phyloP scores from a whole-genome alignment of 2,329 filamentous ascomycete species.

The Sporothrix brasiliensis region DNA sequence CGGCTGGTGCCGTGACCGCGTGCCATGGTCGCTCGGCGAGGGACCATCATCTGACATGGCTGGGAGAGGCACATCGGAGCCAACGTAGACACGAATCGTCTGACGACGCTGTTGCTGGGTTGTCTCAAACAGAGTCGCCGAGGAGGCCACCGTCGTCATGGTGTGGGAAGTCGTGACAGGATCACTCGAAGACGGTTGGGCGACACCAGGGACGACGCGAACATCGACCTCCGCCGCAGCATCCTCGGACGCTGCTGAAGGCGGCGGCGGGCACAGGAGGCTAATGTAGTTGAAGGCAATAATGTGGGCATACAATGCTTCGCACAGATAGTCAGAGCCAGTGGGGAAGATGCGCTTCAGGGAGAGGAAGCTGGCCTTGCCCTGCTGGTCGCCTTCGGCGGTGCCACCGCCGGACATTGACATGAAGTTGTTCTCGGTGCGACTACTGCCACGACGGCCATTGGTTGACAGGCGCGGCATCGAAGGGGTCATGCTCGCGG shows the following conservation, averaged over 20 bases:
- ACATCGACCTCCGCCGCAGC: conserved; percentile 34
- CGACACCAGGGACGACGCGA: too few species aligned
- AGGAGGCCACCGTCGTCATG: conserved; percentile 6
- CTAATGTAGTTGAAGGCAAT: conserved; percentile 62
- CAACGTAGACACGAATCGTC: conserved; percentile 34
- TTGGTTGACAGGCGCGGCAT: conserved; percentile 6
- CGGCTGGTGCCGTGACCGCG: conserved; percentile 19
- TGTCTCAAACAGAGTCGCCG: conserved; percentile 13
- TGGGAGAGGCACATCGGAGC: conserved; percentile 26
- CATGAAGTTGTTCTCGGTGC: conserved; percentile 1
- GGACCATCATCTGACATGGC: not conserved
- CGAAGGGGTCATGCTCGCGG: not conserved
- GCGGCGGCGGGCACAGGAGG: conserved; percentile 42
- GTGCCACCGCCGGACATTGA: not conserved
- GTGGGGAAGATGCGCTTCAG: conserved; percentile 57
- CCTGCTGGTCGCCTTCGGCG: conserved; percentile 5
- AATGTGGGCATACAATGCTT: conserved; percentile 62
- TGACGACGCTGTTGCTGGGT: conserved; percentile 27
- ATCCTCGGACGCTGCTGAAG: not conserved
- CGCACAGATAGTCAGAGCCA: conserved; percentile 59
- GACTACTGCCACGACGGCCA: conserved; percentile 9
- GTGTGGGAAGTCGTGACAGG: conserved; percentile 21
- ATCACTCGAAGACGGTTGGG: not conserved
- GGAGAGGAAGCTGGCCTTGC: conserved; percentile 30
- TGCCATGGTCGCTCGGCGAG: conserved; percentile 11